Percentiles rank a stretch among this genome's conserved stretches.
Evolutionary conservation across 768 basidiomycete species (phyloP).

Genomic region (Daedalea quercina): DNA sequence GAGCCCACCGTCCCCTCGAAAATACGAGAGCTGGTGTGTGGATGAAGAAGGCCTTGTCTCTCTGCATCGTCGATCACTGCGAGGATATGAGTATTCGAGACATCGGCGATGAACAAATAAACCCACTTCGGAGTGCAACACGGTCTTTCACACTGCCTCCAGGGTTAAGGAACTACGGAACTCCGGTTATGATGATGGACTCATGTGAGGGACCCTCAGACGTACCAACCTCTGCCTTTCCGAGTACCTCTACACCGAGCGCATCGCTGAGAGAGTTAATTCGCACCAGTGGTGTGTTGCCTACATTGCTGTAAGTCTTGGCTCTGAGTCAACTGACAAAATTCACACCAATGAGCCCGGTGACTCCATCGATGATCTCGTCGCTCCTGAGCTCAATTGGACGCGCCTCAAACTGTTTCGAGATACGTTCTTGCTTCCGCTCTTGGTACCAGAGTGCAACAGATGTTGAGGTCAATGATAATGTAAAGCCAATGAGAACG

Average conservation of each 20-base stretch:
- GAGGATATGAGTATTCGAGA: not conserved
- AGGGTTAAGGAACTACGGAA: slow-evolving; percentile 81
- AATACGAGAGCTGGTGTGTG: slow-evolving; percentile 84
- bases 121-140: slow-evolving; percentile 84
- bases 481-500: slow-evolving; percentile 66
- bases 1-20: slow-evolving; percentile 98
- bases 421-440: slow-evolving; percentile 38
- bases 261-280: slow-evolving; percentile 90
- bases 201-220: not conserved
- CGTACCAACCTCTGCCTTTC: slow-evolving; percentile 78
- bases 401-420: slow-evolving; percentile 30
- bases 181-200: not conserved
- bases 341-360: slow-evolving; percentile 76
- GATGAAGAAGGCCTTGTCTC: slow-evolving; percentile 69
- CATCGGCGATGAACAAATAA: not conserved
- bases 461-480: slow-evolving; percentile 69
- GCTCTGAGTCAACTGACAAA: not conserved
- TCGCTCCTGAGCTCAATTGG: slow-evolving; percentile 70
- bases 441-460: slow-evolving; percentile 46
- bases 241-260: slow-evolving; percentile 89
- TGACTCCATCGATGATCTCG: slow-evolving; percentile 74
- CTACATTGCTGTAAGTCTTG: slow-evolving; percentile 31
- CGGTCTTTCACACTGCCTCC: slow-evolving; percentile 97
- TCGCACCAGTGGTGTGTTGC: slow-evolving; percentile 89
- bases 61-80: slow-evolving; percentile 95